phyloP scores from a whole-genome alignment of 805 yeast genomes.

The Candida sonorensis region DNA sequence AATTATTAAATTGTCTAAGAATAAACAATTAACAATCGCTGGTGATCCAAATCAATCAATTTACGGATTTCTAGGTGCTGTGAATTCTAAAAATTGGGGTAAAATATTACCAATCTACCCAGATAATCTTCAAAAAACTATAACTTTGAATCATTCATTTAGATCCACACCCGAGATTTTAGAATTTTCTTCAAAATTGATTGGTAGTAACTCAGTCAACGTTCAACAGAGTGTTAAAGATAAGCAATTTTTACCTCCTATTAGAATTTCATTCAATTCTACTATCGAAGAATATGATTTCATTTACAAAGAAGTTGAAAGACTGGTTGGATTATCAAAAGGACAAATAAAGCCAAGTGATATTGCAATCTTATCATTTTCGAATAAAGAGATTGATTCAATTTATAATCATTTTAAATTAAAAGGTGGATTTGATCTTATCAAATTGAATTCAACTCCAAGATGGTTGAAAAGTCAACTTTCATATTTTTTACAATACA shows the following conservation, averaged over 20 bases:
- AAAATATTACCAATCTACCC: conserved; percentile 11
- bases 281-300: conserved; percentile 35
- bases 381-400: conserved; percentile 42
- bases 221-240: conserved; percentile 14
- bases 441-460: conserved; percentile 40
- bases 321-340: conserved; percentile 34
- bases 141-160: conserved; percentile 45
- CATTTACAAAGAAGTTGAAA: conserved; percentile 36
- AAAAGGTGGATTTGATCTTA: conserved; percentile 33
- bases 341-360: conserved; percentile 39
- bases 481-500: conserved; percentile 40
- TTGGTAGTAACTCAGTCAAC: conserved; percentile 13
- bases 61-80: conserved; percentile 58
- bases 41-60: conserved; percentile 72
- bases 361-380: conserved; percentile 45
- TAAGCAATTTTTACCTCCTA: conserved; percentile 14
- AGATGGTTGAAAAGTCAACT: conserved; percentile 44
- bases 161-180: conserved; percentile 56
- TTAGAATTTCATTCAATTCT: conserved; percentile 21
- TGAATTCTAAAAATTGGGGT: conserved; percentile 19
- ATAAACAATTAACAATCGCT: conserved; percentile 54
- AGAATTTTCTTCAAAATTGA: conserved; percentile 30
- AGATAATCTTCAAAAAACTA: conserved; percentile 19
- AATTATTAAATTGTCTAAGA: conserved; percentile 29
- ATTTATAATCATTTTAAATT: conserved; percentile 31